Base-by-base conservation (phyloP, 75 land plant genomes). In the Pseudotsuga menziesii region DNA sequence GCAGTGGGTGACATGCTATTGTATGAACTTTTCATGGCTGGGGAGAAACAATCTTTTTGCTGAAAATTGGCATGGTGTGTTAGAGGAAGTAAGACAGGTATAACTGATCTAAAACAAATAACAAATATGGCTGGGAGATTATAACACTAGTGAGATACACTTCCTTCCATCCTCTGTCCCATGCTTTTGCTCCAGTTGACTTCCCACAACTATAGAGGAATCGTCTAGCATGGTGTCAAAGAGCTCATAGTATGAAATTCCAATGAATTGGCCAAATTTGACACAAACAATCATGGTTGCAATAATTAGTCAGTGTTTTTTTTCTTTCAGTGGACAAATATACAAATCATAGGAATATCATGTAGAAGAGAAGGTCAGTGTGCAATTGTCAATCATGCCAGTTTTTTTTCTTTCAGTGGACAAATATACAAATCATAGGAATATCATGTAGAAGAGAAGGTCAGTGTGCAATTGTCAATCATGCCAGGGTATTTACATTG, bases 211-310 rank as follows among this genome's bases (percentile, higher is more conserved):
- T 36, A 67, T 32, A 80, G 74, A 57, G 44, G 88, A 63, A 12
- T 76, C 35, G 87, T 72, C 57, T 81, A 77, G 78, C 78, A 82
- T 57, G 88, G 15, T 60, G 88, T 59, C 12, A 88, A 77, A 73
- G 83, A 80, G 32, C 85, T 17, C 20, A 22, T 39, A 39, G 9
- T 41, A 39, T 7, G 41, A 7, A n/a, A n/a, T 36, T 67, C 72
- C 44, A 14, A 39, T 13, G 72, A 67, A 39, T 39, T 67, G 17
- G 48, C 17, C n/a, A 39, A 19, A 41, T 20, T n/a, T 67, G 39
- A 39, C 72, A 67, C 22, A 1, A 48, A 84, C 66, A 88, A 92
- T 57, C 88, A 72, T 36, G 90, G 92, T 56, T 86, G 92, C 88
- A 90, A 85, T 25, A 39, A 11, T 67, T 39, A 67, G 44, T 25